phyloP scores from a whole-genome alignment of 2,329 filamentous ascomycete species.

The Colletotrichum scovillei region DNA sequence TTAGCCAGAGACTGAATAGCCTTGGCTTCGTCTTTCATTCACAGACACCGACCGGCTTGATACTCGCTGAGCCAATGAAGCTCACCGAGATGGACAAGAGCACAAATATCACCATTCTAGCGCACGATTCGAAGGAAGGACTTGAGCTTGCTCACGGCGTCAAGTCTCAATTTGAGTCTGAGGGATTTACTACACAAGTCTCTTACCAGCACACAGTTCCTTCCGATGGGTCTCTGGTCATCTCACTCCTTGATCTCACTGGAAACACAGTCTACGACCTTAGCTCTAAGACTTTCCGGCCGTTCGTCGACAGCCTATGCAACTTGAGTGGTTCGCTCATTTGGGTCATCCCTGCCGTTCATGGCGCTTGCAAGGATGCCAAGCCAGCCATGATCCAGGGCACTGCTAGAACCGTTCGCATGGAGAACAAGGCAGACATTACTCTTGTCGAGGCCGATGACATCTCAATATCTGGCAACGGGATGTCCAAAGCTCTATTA shows the following conservation, averaged over 20 bases:
- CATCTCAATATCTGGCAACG: neutral
- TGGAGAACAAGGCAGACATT: slow-evolving; percentile 42
- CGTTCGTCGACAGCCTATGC: slow-evolving; percentile 26
- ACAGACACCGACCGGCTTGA: neutral
- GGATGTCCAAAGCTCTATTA: neutral
- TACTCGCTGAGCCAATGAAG: slow-evolving; percentile 11
- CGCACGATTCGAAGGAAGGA: neutral
- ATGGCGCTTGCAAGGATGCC: slow-evolving; percentile 42
- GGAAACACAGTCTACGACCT: slow-evolving; percentile 41
- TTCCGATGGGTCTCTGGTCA: slow-evolving; percentile 2
- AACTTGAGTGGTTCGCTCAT: slow-evolving; percentile 37
- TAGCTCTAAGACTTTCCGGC: slow-evolving; percentile 30
- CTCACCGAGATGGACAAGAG: neutral
- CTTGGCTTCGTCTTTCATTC: slow-evolving; percentile 11
- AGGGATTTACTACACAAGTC: neutral
- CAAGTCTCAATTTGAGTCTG: neutral
- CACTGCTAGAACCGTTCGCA: slow-evolving; percentile 42
- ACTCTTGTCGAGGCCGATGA: slow-evolving; percentile 18
- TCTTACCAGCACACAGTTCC: neutral
- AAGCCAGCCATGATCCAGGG: slow-evolving; percentile 44
- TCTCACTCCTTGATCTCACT: slow-evolving; percentile 42
- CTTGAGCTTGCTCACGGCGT: neutral
- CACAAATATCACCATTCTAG: slow-evolving; percentile 4
- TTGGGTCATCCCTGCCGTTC: slow-evolving; percentile 45
- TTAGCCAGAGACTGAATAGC: neutral